These are phyloP conservation scores for Fragilariopsis cylindrus DNA, from an alignment of 108 stramenopile genomes.

Conservation along the genomic window DNA sequence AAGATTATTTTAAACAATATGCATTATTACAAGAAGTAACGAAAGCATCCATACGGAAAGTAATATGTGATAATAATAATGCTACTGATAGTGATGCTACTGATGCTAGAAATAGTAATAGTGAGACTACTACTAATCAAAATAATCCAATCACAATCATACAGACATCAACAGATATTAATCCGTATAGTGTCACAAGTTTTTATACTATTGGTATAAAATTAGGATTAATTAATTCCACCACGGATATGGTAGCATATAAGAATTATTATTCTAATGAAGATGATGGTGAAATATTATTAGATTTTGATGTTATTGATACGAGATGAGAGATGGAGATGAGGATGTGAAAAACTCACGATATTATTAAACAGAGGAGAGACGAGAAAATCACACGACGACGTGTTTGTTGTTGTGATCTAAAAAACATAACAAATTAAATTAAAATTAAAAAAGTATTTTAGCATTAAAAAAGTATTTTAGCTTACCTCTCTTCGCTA, in stretches of 20 bases:
- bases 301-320: slow-evolving; percentile 23
- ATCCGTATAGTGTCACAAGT: slow-evolving; percentile 46
- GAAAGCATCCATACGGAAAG: slow-evolving; percentile 30
- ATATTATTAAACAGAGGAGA: too few species aligned
- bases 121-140: background rate
- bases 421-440: too few species aligned
- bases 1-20: slow-evolving; percentile 33
- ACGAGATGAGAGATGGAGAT: slow-evolving; percentile 1
- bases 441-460: too few species aligned
- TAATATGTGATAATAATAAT: too few species aligned
- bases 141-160: slow-evolving; percentile 46
- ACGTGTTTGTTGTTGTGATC: too few species aligned
- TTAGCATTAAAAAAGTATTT: too few species aligned
- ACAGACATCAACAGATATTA: slow-evolving; percentile 38
- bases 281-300: background rate
- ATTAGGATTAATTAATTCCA: slow-evolving; percentile 32
- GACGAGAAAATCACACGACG: too few species aligned
- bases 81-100: too few species aligned
- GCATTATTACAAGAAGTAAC: slow-evolving; percentile 57
- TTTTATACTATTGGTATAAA: slow-evolving; percentile 55
- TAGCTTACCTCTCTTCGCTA: too few species aligned
- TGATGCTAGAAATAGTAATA: too few species aligned
- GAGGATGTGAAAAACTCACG: background rate
- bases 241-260: slow-evolving; percentile 36
- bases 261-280: background rate